These are phyloP conservation scores for Erigeron canadensis DNA, from an alignment of 129 eudicot species.

Conservation along the genomic window DNA sequence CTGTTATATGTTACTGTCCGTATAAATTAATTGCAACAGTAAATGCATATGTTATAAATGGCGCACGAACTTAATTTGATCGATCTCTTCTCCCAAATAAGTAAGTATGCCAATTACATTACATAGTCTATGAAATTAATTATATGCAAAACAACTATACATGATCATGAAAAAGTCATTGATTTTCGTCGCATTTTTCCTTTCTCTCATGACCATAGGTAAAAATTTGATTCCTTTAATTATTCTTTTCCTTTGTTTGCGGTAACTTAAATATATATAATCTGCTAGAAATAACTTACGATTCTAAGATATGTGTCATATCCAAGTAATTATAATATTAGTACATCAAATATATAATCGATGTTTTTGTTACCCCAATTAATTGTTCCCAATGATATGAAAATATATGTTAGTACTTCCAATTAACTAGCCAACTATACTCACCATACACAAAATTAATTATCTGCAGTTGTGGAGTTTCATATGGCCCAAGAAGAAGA, in stretches of 20 bases:
- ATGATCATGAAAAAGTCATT: not conserved
- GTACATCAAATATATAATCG: no score
- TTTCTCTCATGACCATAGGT: not conserved
- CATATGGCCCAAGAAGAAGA: not conserved
- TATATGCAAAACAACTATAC: not conserved
- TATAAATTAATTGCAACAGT: not conserved
- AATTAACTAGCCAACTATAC: not conserved
- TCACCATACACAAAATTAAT: not conserved
- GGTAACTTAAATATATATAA: no score
- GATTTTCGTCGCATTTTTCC: not conserved
- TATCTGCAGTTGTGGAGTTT: constrained; percentile 3
- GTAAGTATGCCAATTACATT: no score
- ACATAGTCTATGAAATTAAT: not conserved
- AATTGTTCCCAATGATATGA: not conserved
- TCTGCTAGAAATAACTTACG: no score
- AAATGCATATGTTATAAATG: not conserved
- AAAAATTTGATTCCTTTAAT: not conserved
- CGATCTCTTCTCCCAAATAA: not conserved
- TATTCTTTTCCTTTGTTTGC: no score
- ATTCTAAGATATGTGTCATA: no score
- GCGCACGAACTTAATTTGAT: not conserved
- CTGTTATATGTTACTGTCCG: not conserved
- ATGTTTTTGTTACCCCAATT: no score
- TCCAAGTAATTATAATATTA: not conserved
- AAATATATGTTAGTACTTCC: not conserved